A percentile compares a stretch with the other conserved stretches of the same genome.
These are phyloP conservation scores for Colletotrichum spaethianum DNA, from an alignment of 2,329 filamentous ascomycete genomes.

Conservation along the genomic window DNA sequence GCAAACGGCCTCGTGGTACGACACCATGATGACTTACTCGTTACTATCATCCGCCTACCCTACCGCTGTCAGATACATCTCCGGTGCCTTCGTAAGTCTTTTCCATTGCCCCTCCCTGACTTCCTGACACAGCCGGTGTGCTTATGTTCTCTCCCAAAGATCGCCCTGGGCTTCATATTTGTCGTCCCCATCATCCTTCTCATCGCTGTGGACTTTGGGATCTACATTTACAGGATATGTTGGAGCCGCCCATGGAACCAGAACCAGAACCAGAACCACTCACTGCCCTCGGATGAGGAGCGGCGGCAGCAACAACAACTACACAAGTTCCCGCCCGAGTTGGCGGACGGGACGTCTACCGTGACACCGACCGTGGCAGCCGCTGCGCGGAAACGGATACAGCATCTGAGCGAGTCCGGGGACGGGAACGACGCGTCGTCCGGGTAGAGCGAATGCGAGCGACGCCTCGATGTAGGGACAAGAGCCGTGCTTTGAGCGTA, in stretches of 20 bases:
- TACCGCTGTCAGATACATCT: constrained; percentile 54
- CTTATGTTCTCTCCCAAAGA: constrained; percentile 47
- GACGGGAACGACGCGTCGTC: neutral
- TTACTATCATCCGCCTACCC: constrained; percentile 44
- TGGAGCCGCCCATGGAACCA: constrained; percentile 40
- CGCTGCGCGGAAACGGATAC: constrained; percentile 13
- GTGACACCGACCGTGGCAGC: neutral
- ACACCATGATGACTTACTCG: constrained; percentile 31
- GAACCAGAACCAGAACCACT: neutral
- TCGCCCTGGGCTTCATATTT: constrained; percentile 61
- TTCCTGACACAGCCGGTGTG: neutral
- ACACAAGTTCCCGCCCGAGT: constrained; percentile 8
- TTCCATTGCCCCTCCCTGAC: neutral
- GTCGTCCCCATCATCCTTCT: constrained; percentile 63
- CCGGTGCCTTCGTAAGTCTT: constrained; percentile 55
- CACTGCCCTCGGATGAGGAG: neutral
- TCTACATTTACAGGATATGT: constrained; percentile 67
- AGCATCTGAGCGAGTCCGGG: constrained; percentile 10
- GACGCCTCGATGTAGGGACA: neutral
- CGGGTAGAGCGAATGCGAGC: constrained; percentile 4
- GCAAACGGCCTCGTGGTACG: constrained; percentile 43
- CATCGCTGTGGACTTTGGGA: constrained; percentile 64
- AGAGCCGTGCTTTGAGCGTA: neutral
- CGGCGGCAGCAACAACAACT: neutral
- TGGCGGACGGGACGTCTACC: neutral